A percentile compares a stretch with the other conserved stretches of the same genome.
phyloP scores from a whole-genome alignment of 257 asterid species.

The Ocimum tenuiflorum region DNA sequence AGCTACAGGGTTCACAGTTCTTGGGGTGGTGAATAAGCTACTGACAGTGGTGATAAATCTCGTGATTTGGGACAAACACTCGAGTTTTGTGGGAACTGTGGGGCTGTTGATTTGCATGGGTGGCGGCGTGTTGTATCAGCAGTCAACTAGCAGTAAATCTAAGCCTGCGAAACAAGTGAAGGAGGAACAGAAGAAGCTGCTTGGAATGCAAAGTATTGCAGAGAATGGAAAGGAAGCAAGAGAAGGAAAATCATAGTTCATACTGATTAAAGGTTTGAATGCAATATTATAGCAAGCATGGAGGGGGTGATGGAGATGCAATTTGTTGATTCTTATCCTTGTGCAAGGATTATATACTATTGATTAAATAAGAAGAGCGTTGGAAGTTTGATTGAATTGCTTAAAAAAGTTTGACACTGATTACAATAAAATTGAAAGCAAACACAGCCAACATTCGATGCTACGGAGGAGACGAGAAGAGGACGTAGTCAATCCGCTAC shows the following conservation, averaged over 20 bases:
- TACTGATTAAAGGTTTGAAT: background rate
- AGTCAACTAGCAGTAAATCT: slow-evolving; percentile 54
- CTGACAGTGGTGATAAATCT: slow-evolving; percentile 88
- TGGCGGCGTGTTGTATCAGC: slow-evolving; percentile 88
- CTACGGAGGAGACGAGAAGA: too few relatives aligned
- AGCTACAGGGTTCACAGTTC: slow-evolving; percentile 94
- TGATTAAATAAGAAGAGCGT: too few relatives aligned
- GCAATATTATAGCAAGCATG: background rate
- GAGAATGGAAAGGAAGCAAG: slow-evolving; percentile 33
- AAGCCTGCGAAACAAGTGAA: slow-evolving; percentile 36
- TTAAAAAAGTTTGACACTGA: too few relatives aligned
- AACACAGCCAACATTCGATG: too few relatives aligned
- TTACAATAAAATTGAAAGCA: too few relatives aligned
- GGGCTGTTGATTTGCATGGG: slow-evolving; percentile 88
- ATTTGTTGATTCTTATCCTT: too few relatives aligned
- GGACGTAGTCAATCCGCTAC: too few relatives aligned
- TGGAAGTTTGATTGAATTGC: too few relatives aligned
- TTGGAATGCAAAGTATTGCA: slow-evolving; percentile 52
- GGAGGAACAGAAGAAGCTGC: slow-evolving; percentile 63
- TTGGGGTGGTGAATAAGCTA: slow-evolving; percentile 84
- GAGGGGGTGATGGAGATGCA: too few relatives aligned
- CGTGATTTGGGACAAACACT: slow-evolving; percentile 85
- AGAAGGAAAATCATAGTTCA: slow-evolving; percentile 44
- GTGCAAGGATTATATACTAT: background rate
- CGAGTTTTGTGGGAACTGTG: slow-evolving; percentile 68